Percentiles rank a stretch among this genome's conserved stretches.
Conservation (phyloP, 192 early-diverging fungal genomes). For the Geranomyces michiganensis region DNA sequence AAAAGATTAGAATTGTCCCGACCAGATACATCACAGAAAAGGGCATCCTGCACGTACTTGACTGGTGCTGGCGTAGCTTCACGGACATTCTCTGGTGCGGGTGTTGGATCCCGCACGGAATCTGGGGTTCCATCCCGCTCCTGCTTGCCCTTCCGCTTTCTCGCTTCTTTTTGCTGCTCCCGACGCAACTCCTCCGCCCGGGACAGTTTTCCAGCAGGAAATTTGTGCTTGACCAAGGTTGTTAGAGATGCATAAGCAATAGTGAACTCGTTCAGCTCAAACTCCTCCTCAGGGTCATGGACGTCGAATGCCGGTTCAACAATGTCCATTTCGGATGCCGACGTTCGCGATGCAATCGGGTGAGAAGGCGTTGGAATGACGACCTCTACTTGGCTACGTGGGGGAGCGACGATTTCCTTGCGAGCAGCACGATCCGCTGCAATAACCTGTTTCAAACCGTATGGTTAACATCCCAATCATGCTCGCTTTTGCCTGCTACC, state of each 20-base stretch:
- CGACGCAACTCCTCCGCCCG: slow-evolving; percentile 12
- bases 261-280: slow-evolving; percentile 1
- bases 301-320: background rate
- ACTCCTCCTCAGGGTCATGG: background rate
- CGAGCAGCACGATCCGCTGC: background rate
- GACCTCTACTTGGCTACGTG: background rate
- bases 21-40: background rate
- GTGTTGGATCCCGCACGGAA: slow-evolving; percentile 10
- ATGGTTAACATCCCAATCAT: no score
- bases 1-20: background rate
- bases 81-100: background rate
- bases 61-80: slow-evolving; percentile 16
- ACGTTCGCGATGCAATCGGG: background rate
- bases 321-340: background rate
- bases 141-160: background rate
- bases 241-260: background rate
- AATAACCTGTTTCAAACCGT: background rate
- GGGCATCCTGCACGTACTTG: background rate
- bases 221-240: slow-evolving; percentile 21
- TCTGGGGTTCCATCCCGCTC: slow-evolving; percentile 19
- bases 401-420: background rate
- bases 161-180: slow-evolving; percentile 10
- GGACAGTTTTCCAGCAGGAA: slow-evolving; percentile 30
- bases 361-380: no score
- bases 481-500: background rate